phyloP scores from a whole-genome alignment of 495 filamentous ascomycete genomes.

The Daldinia childiae region DNA sequence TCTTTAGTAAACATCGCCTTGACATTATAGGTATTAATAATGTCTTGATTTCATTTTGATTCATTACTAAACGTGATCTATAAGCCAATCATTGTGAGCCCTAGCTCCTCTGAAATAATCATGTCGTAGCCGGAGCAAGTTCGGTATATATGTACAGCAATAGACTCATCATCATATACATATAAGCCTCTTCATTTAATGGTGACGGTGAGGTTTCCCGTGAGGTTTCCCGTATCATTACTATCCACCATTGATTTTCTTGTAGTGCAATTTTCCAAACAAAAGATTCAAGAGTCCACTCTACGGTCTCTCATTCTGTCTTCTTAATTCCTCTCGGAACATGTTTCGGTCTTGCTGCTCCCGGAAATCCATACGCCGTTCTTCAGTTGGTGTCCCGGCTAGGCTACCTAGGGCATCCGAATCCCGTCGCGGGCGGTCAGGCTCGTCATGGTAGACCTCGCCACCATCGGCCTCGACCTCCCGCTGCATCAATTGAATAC shows the following conservation, averaged over 20 bases:
- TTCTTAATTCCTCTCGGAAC: conserved; percentile 50
- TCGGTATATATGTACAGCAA: conserved; percentile 6
- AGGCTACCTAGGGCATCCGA: conserved; percentile 54
- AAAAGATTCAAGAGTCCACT: neutral
- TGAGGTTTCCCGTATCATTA: neutral
- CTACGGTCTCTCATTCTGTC: conserved; percentile 45
- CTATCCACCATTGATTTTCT: neutral
- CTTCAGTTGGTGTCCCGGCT: conserved; percentile 50
- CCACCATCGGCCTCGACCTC: conserved; percentile 40
- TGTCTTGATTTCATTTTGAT: conserved; percentile 15
- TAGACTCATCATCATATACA: conserved; percentile 18
- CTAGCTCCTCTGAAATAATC: neutral
- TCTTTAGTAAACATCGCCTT: neutral
- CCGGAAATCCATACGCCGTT: conserved; percentile 47
- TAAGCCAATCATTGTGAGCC: conserved; percentile 9
- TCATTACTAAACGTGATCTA: conserved; percentile 12
- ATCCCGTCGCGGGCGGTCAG: conserved; percentile 45
- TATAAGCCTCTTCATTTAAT: neutral
- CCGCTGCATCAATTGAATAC: conserved; percentile 52
- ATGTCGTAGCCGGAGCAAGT: conserved; percentile 4
- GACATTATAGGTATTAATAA: conserved; percentile 7
- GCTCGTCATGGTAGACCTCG: conserved; percentile 45
- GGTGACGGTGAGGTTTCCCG: neutral
- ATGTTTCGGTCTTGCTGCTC: conserved; percentile 37
- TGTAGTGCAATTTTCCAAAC: neutral